Evolutionary conservation across 2,329 filamentous ascomycete genomes (phyloP), one percentile per base, ranked within the genome.

Genomic region (Fusarium secorum): DNA sequence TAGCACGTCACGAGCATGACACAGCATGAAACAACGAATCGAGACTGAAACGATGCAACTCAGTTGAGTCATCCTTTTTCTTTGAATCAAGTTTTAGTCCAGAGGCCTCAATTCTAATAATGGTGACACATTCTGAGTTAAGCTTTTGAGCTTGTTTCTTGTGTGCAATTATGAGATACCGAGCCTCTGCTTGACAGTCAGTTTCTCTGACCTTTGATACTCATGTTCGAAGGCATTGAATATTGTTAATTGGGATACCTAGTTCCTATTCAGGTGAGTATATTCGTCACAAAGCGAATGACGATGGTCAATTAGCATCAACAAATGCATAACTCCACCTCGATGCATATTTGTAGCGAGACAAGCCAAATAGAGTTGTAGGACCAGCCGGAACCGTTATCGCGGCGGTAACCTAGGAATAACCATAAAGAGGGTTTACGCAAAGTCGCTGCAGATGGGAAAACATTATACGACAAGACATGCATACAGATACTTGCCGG

Each of bases 1-100:
- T 20, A 57, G 56, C 63, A 62, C 62, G 49, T 48, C 57, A 68
- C 45, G 44, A 46, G 44, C 41, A 44, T 54, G 49, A 49, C 38
- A 35, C 53, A 65, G 38, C 53, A 69, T 69, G 53, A 69, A 66
- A 55, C 60, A 60, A 22, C 17, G 60, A 42, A 38, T n/a, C 14
- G 24, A 62, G 46, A 55, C 60, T 53, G 53, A 60, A 65, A 69
- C 60, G 38, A 39, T 52, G 41, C 35, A 32, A 32, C 41, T 35
- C 41, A 33, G n/a, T 55, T 68, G 57, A 46, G 49, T 57, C 56
- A 46, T 55, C 48, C 18, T 26, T 18, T 24, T 32, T n/a, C n/a
- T 24, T 4, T 24, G 36, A 46, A 67, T 46, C 56, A 63, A 26
- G 56, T 55, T 67, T 60, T 41, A 30, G n/a, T n/a, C n/a, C n/a